Evolutionary conservation across 352 stramenopile genomes (phyloP).

Genomic region (Globisporangium orthogonon): DNA sequence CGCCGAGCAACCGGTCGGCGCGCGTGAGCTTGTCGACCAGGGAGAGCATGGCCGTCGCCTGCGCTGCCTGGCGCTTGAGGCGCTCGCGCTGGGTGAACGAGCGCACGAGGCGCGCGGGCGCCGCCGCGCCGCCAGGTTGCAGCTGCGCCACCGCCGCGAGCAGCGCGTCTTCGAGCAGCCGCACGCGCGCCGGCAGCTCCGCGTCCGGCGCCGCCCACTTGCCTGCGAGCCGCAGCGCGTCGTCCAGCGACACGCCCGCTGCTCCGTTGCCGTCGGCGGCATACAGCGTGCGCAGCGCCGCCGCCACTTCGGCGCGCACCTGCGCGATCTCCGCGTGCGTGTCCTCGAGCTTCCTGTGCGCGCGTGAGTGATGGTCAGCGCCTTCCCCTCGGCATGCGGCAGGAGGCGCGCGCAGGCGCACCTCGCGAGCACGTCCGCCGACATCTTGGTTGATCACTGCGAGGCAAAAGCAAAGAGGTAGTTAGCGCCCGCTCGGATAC

Average conservation of each 20-base stretch:
- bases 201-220: slow-evolving; percentile 28
- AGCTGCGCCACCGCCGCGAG: slow-evolving; percentile 43
- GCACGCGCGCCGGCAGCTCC: slow-evolving; percentile 45
- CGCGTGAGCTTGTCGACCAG: slow-evolving; percentile 66
- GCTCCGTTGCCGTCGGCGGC: slow-evolving; percentile 22
- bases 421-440: slow-evolving; percentile 19
- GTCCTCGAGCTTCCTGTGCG: slow-evolving; percentile 51
- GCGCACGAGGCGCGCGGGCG: slow-evolving; percentile 35
- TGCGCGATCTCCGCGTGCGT: slow-evolving; percentile 57
- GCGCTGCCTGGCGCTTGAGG: slow-evolving; percentile 51
- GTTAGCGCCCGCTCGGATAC: too few relatives aligned
- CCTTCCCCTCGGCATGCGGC: too few relatives aligned
- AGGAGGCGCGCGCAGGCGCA: not conserved
- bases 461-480: not conserved
- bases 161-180: slow-evolving; percentile 32
- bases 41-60: slow-evolving; percentile 51
- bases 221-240: slow-evolving; percentile 48
- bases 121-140: slow-evolving; percentile 22
- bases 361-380: not conserved
- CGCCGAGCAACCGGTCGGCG: slow-evolving; percentile 42
- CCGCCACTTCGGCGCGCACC: slow-evolving; percentile 46
- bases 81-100: slow-evolving; percentile 55
- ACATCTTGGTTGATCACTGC: slow-evolving; percentile 6
- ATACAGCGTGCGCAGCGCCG: slow-evolving; percentile 63
- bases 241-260: slow-evolving; percentile 48